phyloP scores from a whole-genome alignment of 495 filamentous ascomycete genomes.

The Aspergillus olivimuriae region DNA sequence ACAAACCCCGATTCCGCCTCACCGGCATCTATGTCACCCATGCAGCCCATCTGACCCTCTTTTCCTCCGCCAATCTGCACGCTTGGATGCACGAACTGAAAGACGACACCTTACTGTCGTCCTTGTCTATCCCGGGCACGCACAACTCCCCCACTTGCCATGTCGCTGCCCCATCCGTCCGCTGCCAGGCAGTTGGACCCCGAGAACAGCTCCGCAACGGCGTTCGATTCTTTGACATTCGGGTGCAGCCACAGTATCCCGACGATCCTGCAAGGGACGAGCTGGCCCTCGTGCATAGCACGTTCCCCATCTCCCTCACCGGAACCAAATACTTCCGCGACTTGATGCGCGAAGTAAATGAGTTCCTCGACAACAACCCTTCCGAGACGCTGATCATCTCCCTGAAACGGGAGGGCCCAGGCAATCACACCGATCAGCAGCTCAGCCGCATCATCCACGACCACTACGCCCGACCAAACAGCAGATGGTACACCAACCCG shows the following conservation, averaged over 20 bases:
- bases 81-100: conserved; percentile 76
- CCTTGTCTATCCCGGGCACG: conserved; percentile 87
- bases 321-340: conserved; percentile 69
- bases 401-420: conserved; percentile 85
- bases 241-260: conserved; percentile 59
- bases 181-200: conserved; percentile 80
- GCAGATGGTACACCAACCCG: conserved; percentile 72
- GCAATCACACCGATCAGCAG: conserved; percentile 71
- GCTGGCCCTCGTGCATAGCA: conserved; percentile 66
- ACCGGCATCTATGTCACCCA: conserved; percentile 66
- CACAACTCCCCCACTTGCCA: conserved; percentile 89
- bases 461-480: conserved; percentile 58
- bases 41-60: conserved; percentile 64
- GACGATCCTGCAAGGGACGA: conserved; percentile 49
- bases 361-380: conserved; percentile 72
- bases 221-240: conserved; percentile 90
- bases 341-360: conserved; percentile 59
- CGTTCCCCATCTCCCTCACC: conserved; percentile 67
- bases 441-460: conserved; percentile 63
- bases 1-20: conserved; percentile 55
- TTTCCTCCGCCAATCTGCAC: conserved; percentile 62
- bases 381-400: conserved; percentile 80
- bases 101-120: conserved; percentile 63
- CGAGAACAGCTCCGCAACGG: conserved; percentile 79
- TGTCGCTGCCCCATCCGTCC: conserved; percentile 80